Evolutionary conservation across 202 grass and related monocot genomes (phyloP).

Genomic region (Dendrocalamus latiflorus): DNA sequence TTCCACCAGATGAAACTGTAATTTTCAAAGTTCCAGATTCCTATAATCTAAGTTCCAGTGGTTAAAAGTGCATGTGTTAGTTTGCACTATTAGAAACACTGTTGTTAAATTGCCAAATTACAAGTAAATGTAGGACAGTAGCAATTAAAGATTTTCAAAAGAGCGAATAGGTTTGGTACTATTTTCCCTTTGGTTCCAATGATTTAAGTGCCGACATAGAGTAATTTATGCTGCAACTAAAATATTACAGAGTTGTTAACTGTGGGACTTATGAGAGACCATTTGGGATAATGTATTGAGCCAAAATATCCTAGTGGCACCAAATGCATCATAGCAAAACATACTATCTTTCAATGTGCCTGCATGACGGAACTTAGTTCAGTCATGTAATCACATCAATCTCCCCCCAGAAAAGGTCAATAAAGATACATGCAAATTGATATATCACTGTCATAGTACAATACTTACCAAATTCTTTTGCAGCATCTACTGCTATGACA

Average conservation of each 20-base stretch:
- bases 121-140: neutral
- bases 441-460: neutral
- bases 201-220: neutral
- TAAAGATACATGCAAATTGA: neutral
- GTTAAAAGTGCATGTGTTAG: neutral
- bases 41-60: neutral
- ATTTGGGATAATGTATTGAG: neutral
- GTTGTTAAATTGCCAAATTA: neutral
- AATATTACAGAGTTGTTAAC: neutral
- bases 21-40: neutral
- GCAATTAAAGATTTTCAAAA: neutral
- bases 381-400: neutral
- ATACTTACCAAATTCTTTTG: constrained; percentile 75
- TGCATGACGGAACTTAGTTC: neutral
- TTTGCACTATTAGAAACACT: neutral
- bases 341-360: neutral
- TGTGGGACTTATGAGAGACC: neutral
- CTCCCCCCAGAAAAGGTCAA: neutral
- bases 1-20: neutral
- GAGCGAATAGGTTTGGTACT: neutral
- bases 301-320: neutral
- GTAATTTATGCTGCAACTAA: neutral
- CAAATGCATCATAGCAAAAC: neutral
- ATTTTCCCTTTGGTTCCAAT: neutral
- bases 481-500: constrained; percentile 62